A percentile compares a stretch with the other conserved stretches of the same genome.
Conservation (phyloP, 2,329 filamentous ascomycete genomes). For the Aureobasidium sp. region DNA sequence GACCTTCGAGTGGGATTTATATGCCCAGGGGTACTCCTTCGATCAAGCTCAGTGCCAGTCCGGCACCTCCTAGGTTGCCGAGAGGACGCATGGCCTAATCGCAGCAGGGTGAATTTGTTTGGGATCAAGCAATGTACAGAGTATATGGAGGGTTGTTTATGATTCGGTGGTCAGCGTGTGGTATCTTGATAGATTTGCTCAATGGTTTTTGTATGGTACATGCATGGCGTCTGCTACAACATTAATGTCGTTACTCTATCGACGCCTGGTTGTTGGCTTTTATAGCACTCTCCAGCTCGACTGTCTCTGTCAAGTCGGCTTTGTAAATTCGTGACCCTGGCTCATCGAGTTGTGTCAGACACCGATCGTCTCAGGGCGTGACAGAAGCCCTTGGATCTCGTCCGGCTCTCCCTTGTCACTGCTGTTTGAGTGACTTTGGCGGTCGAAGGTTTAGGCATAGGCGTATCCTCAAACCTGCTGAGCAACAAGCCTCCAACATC, state of each 20-base stretch:
- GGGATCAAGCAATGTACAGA: background rate
- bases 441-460: background rate
- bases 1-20: background rate
- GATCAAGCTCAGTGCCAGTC: background rate
- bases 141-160: background rate
- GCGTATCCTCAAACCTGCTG: background rate
- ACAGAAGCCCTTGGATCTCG: too few relatives aligned
- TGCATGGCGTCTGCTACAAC: background rate
- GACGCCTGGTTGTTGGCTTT: background rate
- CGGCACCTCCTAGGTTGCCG: slow-evolving; percentile 4
- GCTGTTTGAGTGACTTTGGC: background rate
- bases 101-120: background rate
- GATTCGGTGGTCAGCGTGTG: background rate
- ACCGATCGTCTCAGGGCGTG: background rate
- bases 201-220: background rate
- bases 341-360: background rate
- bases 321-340: background rate
- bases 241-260: background rate
- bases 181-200: background rate
- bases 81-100: slow-evolving; percentile 8
- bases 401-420: background rate
- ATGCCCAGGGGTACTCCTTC: background rate
- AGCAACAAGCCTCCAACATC: background rate
- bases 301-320: background rate
- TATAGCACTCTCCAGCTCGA: background rate